Conservation (phyloP, 768 basidiomycete genomes). For the Lentinula sp. region DNA sequence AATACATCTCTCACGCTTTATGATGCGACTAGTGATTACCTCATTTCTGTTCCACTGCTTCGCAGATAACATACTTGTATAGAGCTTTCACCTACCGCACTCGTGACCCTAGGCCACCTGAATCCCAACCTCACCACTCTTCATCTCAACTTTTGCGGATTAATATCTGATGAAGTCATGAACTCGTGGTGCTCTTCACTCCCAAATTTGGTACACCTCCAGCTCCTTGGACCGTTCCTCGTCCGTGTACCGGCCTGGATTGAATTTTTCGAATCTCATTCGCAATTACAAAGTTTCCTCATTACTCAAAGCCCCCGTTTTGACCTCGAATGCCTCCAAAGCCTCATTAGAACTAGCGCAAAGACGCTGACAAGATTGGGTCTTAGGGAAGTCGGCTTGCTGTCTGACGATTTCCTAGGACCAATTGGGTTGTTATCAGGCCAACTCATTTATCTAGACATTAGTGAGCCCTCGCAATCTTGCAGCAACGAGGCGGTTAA, state of each 20-base stretch:
- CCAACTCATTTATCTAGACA: constrained; percentile 54
- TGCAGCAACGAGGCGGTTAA: constrained; percentile 54
- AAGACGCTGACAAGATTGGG: constrained; percentile 59
- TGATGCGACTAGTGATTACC: constrained; percentile 81
- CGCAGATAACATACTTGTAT: neutral
- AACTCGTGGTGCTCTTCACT: constrained; percentile 56
- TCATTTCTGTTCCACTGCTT: neutral
- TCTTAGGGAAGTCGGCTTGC: constrained; percentile 69
- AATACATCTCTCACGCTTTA: constrained; percentile 70
- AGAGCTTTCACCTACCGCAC: constrained; percentile 68
- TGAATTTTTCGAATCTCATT: constrained; percentile 61
- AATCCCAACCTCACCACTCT: constrained; percentile 81
- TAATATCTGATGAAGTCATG: constrained; percentile 60
- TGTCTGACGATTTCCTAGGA: constrained; percentile 60
- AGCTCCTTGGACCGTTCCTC: constrained; percentile 85
- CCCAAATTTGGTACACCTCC: constrained; percentile 60
- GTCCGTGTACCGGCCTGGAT: constrained; percentile 72
- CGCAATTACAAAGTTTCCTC: constrained; percentile 63
- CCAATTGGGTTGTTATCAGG: constrained; percentile 41
- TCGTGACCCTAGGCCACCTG: constrained; percentile 66
- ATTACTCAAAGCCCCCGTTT: constrained; percentile 87
- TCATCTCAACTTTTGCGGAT: constrained; percentile 83
- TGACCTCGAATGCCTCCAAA: constrained; percentile 57
- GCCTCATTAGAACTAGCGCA: constrained; percentile 50
- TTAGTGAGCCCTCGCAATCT: constrained; percentile 54